phyloP scores from a whole-genome alignment of 768 basidiomycete genomes.

The Infundibulicybe gibba region DNA sequence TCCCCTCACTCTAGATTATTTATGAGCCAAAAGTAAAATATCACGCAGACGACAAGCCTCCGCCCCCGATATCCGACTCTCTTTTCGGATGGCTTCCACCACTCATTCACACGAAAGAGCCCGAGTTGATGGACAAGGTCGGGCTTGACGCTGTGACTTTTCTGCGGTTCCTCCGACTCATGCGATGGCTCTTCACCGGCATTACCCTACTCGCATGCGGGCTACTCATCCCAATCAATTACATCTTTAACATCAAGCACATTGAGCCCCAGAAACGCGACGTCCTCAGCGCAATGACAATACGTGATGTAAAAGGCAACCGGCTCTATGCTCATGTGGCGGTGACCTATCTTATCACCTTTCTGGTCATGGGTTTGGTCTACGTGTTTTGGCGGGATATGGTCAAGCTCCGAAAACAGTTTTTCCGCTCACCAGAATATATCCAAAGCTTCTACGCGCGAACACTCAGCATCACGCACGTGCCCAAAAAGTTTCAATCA shows the following conservation, averaged over 20 bases:
- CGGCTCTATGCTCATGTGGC: constrained; percentile 71
- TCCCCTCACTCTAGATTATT: constrained; percentile 43
- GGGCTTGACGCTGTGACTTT: constrained; percentile 85
- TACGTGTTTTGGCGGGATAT: constrained; percentile 66
- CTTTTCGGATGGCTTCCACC: constrained; percentile 80
- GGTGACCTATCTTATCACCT: constrained; percentile 63
- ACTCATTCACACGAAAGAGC: constrained; percentile 65
- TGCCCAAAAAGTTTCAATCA: constrained; percentile 62
- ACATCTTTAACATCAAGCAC: constrained; percentile 54
- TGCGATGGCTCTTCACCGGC: constrained; percentile 54
- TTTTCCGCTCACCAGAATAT: constrained; percentile 76
- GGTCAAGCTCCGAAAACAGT: constrained; percentile 61
- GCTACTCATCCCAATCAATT: constrained; percentile 75
- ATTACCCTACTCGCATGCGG: constrained; percentile 53
- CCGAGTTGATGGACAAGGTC: constrained; percentile 66
- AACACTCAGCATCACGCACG: constrained; percentile 68
- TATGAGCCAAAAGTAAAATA: constrained; percentile 89
- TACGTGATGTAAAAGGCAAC: constrained; percentile 61
- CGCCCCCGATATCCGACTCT: constrained; percentile 69
- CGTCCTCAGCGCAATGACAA: constrained; percentile 61
- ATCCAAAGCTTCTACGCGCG: constrained; percentile 75
- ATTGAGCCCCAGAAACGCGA: constrained; percentile 31
- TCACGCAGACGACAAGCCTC: constrained; percentile 61
- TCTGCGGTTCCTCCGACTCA: constrained; percentile 77
- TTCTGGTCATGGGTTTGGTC: constrained; percentile 52